Evolutionary conservation across 208 protist genomes (phyloP), one percentile per base, ranked within the genome.

Genomic region (Trypanosoma cruzi): DNA sequence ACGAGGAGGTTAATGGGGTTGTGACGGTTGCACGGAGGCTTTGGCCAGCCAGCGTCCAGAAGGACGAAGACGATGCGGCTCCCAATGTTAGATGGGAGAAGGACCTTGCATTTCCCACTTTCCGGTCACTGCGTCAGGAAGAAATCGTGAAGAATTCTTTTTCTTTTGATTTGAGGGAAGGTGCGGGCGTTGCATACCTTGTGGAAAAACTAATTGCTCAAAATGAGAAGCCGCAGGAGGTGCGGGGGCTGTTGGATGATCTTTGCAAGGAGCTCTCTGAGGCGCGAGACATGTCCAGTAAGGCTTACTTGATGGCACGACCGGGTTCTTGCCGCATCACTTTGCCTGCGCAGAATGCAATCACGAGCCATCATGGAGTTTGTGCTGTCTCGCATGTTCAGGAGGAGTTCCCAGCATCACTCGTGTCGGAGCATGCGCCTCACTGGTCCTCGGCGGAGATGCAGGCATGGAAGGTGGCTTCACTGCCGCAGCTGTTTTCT

Each of bases 131-230:
- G 40, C 8, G 40, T 13, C 40, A 44, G 40, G 40, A 13, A 3
- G 40, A 44, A 44, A 44, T 44, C 10, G 40, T 44, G 8, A 16
- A 13, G 4, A 44, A 14, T 3, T 7, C 1, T 7, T 16, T 44
- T 44, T 44, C 40, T 13, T 13, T 1, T 44, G 40, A 44, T 3
- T 13, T 7, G 40, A 44, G 8, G 40, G 13, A 44, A 13, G 40
- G 4, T 44, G 40, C 40, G 8, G 28, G 16, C 53, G 24, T 69
- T 6, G 24, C 22, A 10, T 60, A 31, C 16, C 36, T 75, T 18
- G 59, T 75, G 48, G 70, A 63, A 26, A 62, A 68, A 49, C 70
- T 75, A 34, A 28, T 62, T 18, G 29, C 5, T 36, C 44, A 61
- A 54, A 49, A 68, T 20, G 31, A 68, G 4, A 69, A 54, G 34